Evolutionary conservation across 2,329 filamentous ascomycete genomes (phyloP).

Genomic region (Trichophyton simii): DNA sequence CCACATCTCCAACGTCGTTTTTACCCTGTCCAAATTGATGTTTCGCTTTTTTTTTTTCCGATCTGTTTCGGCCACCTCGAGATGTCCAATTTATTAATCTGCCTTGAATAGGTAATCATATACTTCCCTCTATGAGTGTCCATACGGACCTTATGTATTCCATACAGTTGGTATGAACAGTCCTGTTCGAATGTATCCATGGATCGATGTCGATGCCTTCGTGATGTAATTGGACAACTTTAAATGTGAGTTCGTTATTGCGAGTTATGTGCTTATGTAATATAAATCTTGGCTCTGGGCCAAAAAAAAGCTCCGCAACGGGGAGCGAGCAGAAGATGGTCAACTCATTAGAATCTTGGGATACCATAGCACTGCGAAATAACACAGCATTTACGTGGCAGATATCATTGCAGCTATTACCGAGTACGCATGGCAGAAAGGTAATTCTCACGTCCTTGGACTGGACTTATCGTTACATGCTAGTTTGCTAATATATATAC

Average conservation of each 20-base stretch:
- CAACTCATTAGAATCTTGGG: not conserved
- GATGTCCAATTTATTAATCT: too few relatives aligned
- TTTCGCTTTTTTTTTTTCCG: too few relatives aligned
- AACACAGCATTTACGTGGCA: not conserved
- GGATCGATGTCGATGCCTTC: too few relatives aligned
- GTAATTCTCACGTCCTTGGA: not conserved
- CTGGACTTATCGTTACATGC: not conserved
- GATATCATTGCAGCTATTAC: not conserved
- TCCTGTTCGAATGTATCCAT: too few relatives aligned
- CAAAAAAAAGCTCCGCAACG: not conserved
- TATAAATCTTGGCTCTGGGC: not conserved
- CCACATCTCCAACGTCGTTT: not conserved
- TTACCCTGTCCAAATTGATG: too few relatives aligned
- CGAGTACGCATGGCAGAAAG: not conserved
- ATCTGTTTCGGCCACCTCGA: too few relatives aligned
- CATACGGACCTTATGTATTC: too few relatives aligned
- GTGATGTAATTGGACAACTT: too few relatives aligned
- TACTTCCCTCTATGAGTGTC: too few relatives aligned
- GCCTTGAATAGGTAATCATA: too few relatives aligned
- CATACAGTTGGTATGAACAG: too few relatives aligned
- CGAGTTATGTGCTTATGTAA: not conserved
- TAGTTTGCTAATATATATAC: not conserved
- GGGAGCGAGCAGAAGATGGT: not conserved
- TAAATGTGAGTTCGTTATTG: too few relatives aligned
- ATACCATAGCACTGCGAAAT: not conserved